A percentile compares a stretch with the other conserved stretches of the same genome.
These are phyloP conservation scores for Castanea mollissima DNA, from an alignment of 306 rosid genomes.

Conservation along the genomic window DNA sequence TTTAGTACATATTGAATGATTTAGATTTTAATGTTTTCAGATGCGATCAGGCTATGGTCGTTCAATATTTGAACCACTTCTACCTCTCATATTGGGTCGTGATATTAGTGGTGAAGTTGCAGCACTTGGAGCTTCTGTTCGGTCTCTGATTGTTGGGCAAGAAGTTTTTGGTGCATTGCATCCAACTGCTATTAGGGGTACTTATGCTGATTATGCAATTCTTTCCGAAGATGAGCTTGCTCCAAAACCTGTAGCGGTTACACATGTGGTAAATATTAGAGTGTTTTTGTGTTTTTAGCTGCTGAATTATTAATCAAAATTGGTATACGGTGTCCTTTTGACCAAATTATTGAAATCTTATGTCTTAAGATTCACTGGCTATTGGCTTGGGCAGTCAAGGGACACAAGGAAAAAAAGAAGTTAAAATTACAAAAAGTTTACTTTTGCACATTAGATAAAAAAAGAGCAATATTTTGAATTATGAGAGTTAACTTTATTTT, in stretches of 20 bases:
- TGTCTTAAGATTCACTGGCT: neutral
- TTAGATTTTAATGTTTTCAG: slow-evolving; percentile 35
- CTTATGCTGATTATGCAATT: slow-evolving; percentile 88
- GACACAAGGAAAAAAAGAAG: neutral
- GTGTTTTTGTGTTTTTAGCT: slow-evolving; percentile 12
- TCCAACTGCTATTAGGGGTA: slow-evolving; percentile 96
- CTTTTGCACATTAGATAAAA: neutral
- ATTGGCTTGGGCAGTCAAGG: neutral
- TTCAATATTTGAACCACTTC: slow-evolving; percentile 62
- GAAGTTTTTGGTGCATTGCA: slow-evolving; percentile 97
- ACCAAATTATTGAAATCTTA: neutral
- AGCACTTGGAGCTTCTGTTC: slow-evolving; percentile 68
- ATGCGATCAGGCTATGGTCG: slow-evolving; percentile 96
- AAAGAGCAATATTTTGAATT: neutral
- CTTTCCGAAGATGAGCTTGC: slow-evolving; percentile 79
- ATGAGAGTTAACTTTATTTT: neutral
- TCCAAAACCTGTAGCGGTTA: slow-evolving; percentile 60
- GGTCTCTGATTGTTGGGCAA: slow-evolving; percentile 57
- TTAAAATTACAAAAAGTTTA: neutral
- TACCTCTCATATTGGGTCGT: slow-evolving; percentile 91
- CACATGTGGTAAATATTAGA: slow-evolving; percentile 75
- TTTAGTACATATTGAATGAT: neutral
- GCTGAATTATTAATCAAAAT: neutral
- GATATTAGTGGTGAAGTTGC: slow-evolving; percentile 94
- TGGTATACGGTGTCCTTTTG: neutral